Evolutionary conservation across 208 protist species (phyloP).

Genomic region (Leishmania mexicana): DNA sequence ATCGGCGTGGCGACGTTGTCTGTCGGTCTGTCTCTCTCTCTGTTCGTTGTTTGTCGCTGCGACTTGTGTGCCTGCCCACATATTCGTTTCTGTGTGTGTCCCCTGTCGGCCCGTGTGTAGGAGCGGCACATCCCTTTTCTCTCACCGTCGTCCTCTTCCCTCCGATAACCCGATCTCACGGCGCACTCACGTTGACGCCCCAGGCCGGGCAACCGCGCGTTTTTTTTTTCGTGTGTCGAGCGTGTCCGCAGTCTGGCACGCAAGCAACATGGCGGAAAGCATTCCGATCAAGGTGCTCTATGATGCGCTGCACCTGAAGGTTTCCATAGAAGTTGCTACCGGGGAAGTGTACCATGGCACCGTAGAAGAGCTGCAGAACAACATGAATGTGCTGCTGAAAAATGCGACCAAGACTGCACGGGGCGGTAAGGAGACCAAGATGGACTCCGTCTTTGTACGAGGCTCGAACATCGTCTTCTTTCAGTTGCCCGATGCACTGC

Average conservation of each 20-base stretch:
- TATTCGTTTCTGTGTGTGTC: neutral
- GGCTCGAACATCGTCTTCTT: slow-evolving; percentile 93
- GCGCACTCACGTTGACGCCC: neutral
- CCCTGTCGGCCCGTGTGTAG: neutral
- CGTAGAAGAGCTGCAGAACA: slow-evolving; percentile 87
- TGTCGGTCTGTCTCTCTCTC: neutral
- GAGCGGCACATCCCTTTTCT: neutral
- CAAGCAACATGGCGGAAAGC: slow-evolving; percentile 38
- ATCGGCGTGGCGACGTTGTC: too few species aligned
- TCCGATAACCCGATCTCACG: too few species aligned
- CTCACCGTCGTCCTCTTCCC: neutral
- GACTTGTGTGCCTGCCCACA: neutral
- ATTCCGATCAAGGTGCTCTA: slow-evolving; percentile 95
- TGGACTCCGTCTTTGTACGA: slow-evolving; percentile 86
- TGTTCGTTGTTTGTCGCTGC: neutral
- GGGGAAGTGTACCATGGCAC: slow-evolving; percentile 92
- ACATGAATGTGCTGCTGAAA: slow-evolving; percentile 92
- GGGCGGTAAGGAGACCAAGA: slow-evolving; percentile 55
- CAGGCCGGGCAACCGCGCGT: neutral
- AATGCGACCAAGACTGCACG: slow-evolving; percentile 77
- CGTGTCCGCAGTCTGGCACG: too few species aligned
- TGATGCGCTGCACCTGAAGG: slow-evolving; percentile 86
- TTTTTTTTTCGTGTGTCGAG: neutral
- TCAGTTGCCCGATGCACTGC: slow-evolving; percentile 90
- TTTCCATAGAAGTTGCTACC: slow-evolving; percentile 92